Conservation (phyloP, 192 early-diverging fungal species). For the Coemansia sp. region DNA sequence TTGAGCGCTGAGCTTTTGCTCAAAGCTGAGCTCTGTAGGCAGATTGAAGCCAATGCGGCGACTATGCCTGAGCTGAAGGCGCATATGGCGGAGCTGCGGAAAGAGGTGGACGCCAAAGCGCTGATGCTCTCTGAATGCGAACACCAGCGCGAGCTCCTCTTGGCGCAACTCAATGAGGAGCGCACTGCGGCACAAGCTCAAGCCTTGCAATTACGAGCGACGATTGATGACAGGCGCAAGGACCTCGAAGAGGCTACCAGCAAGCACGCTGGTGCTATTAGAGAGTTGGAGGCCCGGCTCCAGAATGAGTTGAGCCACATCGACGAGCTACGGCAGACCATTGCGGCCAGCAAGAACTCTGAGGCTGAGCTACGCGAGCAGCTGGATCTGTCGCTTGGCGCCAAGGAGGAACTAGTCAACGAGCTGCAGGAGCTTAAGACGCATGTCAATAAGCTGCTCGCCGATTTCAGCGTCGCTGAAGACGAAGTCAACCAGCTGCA, state of each 20-base stretch:
- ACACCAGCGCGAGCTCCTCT: neutral
- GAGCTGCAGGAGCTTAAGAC: neutral
- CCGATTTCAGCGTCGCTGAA: neutral
- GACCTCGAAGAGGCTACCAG: neutral
- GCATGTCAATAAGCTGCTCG: neutral
- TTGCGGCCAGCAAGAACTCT: neutral
- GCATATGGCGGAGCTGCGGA: conserved; percentile 13
- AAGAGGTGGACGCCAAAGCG: neutral
- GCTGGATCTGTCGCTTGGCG: neutral
- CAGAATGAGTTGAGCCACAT: neutral
- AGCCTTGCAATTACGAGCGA: neutral
- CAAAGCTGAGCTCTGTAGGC: conserved; percentile 13
- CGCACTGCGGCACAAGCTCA: neutral
- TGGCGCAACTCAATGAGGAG: conserved; percentile 15
- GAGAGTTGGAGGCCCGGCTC: neutral
- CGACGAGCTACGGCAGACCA: neutral
- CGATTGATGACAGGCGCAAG: neutral
- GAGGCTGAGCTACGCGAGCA: conserved; percentile 1
- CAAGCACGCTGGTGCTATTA: neutral
- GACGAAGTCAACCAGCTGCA: neutral
- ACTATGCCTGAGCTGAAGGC: conserved; percentile 9
- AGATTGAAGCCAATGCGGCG: conserved; percentile 17
- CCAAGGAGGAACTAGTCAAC: neutral
- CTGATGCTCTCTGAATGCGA: neutral
- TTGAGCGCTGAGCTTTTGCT: neutral